Base-by-base conservation (phyloP, 495 filamentous ascomycete genomes). In the Daldinia bambusicola region DNA sequence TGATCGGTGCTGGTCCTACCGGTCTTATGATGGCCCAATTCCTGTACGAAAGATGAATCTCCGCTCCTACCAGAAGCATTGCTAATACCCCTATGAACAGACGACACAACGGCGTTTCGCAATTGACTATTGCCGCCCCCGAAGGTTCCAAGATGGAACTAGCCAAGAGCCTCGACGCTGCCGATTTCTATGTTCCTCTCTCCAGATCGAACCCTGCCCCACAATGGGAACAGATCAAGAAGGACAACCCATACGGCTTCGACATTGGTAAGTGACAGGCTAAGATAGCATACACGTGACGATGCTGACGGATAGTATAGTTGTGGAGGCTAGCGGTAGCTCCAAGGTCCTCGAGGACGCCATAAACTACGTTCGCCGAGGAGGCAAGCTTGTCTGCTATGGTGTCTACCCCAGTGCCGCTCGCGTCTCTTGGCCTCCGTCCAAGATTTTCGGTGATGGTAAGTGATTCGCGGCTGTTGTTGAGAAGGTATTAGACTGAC, bases 1-100 rank as follows among this genome's bases (percentile, higher is more conserved):
- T 86, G 78, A 90, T 91, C 76, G 90, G 89, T 66, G 89, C 89
- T 58, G 90, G 90, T 14, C 90, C 89, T 36, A 92, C 89, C 43
- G 88, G 88, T 69, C 79, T 89, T 41, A 83, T 86, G 66, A 76
- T 76, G 75, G 75, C 75, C 37, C 72, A 75, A 43, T 75, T 77
- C 73, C 30, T 77, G 72, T 75, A 73, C 20, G 72, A 34, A 20
- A 36, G n/a, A 10, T 0, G 43, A 6, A 34, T 10, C 12, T 10
- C 6, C 1, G 34, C 43, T 36, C 8, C 13, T 31, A 13, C 13
- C 9, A 16, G 7, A 26, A n/a, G 26, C 20, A n/a, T 18, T 34
- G 20, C 67, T 67, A n/a, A 72, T 18, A 32, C 50, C n/a, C n/a
- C n/a, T n/a, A n/a, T 52, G 10, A 41, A 64, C 18, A 76, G 75